Evolutionary conservation across 176 grass and related monocot species (phyloP).

Genomic region (Aegilops tauschii): DNA sequence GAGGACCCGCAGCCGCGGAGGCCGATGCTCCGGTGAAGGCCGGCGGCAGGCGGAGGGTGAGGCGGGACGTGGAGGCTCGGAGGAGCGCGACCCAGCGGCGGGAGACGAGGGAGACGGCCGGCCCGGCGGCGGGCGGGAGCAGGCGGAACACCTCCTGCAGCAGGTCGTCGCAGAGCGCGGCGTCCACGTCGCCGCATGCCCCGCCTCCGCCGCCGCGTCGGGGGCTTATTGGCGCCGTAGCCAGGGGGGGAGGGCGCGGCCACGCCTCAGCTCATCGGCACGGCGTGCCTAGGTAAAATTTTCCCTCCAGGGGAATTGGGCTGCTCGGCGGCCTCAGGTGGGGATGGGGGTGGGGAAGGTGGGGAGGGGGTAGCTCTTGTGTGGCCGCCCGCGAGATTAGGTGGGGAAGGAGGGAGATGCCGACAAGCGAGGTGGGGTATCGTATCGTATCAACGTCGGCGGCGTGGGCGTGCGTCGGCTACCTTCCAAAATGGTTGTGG

Average conservation of each 20-base stretch:
- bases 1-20: neutral
- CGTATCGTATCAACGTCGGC: neutral
- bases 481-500: too few species aligned
- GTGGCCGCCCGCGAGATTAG: conserved; percentile 25
- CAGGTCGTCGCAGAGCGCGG: conserved; percentile 74
- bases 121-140: conserved; percentile 49
- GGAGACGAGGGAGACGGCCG: conserved; percentile 73
- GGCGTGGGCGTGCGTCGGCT: neutral
- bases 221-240: conserved; percentile 31
- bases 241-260: neutral
- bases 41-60: conserved; percentile 56
- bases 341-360: neutral
- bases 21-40: neutral
- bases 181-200: conserved; percentile 38
- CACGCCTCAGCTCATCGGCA: conserved; percentile 21
- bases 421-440: neutral
- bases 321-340: neutral
- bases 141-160: conserved; percentile 78
- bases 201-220: neutral
- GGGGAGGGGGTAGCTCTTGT: neutral
- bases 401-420: conserved; percentile 21
- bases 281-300: neutral
- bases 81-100: conserved; percentile 79
- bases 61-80: conserved; percentile 52
- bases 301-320: conserved; percentile 2